These are phyloP conservation scores for Perkinsus chesapeaki DNA, from an alignment of 169 alveolate genomes.

Conservation along the genomic window DNA sequence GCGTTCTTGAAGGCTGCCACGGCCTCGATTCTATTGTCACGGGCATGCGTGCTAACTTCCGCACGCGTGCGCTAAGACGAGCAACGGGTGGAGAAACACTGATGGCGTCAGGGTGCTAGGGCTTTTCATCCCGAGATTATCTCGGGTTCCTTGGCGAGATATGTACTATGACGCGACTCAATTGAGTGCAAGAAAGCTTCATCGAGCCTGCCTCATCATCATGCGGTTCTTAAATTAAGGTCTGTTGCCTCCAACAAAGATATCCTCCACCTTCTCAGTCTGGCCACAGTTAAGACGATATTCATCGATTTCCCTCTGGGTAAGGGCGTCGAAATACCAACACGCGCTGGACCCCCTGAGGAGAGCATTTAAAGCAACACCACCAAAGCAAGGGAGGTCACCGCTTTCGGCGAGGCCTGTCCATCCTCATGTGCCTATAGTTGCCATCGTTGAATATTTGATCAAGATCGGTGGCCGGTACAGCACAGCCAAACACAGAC, in stretches of 20 bases:
- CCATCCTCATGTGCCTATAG: not conserved
- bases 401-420: not conserved
- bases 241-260: not conserved
- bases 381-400: not conserved
- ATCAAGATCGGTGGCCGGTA: not conserved
- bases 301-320: not conserved
- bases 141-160: too few relatives aligned
- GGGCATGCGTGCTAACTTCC: too few relatives aligned
- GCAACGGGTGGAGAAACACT: too few relatives aligned
- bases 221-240: not conserved
- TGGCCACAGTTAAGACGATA: not conserved
- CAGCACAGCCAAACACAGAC: not conserved
- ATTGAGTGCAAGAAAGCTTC: not conserved
- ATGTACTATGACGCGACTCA: not conserved
- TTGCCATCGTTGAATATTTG: not conserved
- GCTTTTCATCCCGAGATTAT: too few relatives aligned
- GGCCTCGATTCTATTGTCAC: too few relatives aligned
- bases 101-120: too few relatives aligned
- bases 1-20: too few relatives aligned
- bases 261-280: not conserved
- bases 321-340: not conserved
- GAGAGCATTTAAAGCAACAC: not conserved
- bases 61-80: too few relatives aligned
- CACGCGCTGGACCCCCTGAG: not conserved
- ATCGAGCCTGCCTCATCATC: not conserved